phyloP scores from a whole-genome alignment of 2,329 filamentous ascomycete species.

The Trichoderma polysporum region DNA sequence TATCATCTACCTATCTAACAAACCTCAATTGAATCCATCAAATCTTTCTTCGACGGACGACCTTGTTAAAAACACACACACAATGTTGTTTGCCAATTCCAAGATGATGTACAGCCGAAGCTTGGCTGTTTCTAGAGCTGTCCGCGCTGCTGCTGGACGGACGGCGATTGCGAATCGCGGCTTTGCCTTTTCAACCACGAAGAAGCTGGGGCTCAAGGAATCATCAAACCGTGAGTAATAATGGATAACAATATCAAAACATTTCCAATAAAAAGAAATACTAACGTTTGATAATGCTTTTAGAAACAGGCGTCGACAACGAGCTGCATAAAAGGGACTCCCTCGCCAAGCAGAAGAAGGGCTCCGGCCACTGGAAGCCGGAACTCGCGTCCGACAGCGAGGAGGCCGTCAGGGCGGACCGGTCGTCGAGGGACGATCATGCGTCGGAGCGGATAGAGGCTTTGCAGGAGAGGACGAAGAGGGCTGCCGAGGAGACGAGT shows the following conservation, averaged over 20 bases:
- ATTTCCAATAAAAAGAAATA: background rate
- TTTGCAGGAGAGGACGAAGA: constrained; percentile 61
- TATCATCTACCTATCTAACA: background rate
- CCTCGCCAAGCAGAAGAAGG: constrained; percentile 65
- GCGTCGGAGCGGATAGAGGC: constrained; percentile 42
- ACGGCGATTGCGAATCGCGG: constrained; percentile 28
- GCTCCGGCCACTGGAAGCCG: constrained; percentile 72
- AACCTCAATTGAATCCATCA: background rate
- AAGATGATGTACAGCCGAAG: constrained; percentile 35
- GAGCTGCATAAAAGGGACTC: constrained; percentile 62
- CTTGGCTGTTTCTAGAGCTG: constrained; percentile 19
- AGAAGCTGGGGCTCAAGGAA: constrained; percentile 38
- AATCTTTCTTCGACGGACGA: background rate
- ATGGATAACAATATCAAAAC: no score
- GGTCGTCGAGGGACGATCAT: constrained; percentile 31
- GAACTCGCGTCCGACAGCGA: constrained; percentile 78
- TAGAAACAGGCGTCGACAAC: constrained; percentile 42
- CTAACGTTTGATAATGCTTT: background rate
- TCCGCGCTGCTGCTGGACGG: constrained; percentile 26
- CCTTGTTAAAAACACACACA: background rate
- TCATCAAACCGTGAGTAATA: constrained; percentile 39
- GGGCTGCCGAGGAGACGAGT: constrained; percentile 45
- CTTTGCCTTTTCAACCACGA: constrained; percentile 32
- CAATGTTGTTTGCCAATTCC: background rate
- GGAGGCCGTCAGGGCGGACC: constrained; percentile 71